A percentile compares a stretch with the other conserved stretches of the same genome.
These are phyloP conservation scores for Diplotaxis tenuifolia DNA, from an alignment of 345 rosid species.

Conservation along the genomic window DNA sequence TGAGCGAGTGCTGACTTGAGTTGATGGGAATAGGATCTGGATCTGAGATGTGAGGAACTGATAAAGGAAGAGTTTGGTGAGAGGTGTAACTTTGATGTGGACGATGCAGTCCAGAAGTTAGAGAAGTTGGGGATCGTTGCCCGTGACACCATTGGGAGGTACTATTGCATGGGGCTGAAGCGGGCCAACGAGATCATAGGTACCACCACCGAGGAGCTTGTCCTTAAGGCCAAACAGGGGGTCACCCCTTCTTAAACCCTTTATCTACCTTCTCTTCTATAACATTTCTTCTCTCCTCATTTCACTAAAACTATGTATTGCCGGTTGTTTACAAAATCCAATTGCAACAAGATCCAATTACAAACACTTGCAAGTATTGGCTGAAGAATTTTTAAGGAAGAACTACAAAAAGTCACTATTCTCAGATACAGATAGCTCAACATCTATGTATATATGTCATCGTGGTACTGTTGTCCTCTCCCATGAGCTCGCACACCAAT, in stretches of 20 bases:
- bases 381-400: background rate
- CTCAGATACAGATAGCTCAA: slow-evolving; percentile 4
- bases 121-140: slow-evolving; percentile 79
- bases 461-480: background rate
- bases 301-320: background rate
- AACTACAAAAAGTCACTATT: background rate
- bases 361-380: no score
- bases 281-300: slow-evolving; percentile 22
- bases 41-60: slow-evolving; percentile 74
- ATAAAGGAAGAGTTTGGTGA: slow-evolving; percentile 78
- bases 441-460: background rate
- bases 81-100: slow-evolving; percentile 88
- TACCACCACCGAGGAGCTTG: slow-evolving; percentile 84
- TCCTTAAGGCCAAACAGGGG: slow-evolving; percentile 75
- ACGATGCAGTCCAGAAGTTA: slow-evolving; percentile 83
- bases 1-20: slow-evolving; percentile 9
- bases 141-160: slow-evolving; percentile 81
- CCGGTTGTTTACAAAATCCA: slow-evolving; percentile 1
- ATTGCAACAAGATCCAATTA: no score
- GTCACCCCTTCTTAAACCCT: slow-evolving; percentile 37
- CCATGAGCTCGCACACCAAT: background rate
- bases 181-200: slow-evolving; percentile 88
- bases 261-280: slow-evolving; percentile 6
- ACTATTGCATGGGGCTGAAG: slow-evolving; percentile 68
- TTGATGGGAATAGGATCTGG: slow-evolving; percentile 62